A percentile compares a stretch with the other conserved stretches of the same genome.
Conservation (phyloP, 2,329 filamentous ascomycete genomes). For the Cercospora sp. region DNA sequence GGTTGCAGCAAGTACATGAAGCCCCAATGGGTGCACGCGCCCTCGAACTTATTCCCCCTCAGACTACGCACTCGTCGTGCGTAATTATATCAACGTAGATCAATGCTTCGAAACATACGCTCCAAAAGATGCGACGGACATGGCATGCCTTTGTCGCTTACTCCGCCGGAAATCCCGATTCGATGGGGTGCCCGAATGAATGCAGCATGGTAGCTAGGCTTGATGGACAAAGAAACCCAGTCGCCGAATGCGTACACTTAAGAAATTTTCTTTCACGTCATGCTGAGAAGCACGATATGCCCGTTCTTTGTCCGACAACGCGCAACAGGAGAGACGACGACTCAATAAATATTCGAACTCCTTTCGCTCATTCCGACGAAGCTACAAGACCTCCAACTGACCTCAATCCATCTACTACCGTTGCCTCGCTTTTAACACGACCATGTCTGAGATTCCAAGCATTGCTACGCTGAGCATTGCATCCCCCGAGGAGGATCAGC, state of each 20-base stretch:
- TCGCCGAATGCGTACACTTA: neutral
- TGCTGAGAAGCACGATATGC: neutral
- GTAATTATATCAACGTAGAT: neutral
- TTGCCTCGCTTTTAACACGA: neutral
- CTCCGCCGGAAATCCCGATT: neutral
- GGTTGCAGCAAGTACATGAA: neutral
- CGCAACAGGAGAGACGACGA: neutral
- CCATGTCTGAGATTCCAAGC: neutral
- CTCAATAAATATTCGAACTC: neutral
- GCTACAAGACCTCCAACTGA: neutral
- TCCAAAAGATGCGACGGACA: neutral
- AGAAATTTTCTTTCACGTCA: neutral
- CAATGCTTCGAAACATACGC: neutral
- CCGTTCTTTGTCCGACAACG: neutral
- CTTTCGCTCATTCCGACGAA: neutral
- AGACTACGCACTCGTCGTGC: neutral
- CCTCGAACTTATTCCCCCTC: neutral
- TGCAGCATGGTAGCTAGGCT: neutral
- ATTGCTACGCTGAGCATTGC: neutral
- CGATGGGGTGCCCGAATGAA: neutral
- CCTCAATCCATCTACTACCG: neutral
- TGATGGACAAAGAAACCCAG: neutral
- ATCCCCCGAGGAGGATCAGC: neutral
- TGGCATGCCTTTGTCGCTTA: neutral
- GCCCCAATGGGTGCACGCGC: neutral